These are phyloP conservation scores for Dryas octopetala DNA, from an alignment of 306 rosid genomes.

Conservation along the genomic window DNA sequence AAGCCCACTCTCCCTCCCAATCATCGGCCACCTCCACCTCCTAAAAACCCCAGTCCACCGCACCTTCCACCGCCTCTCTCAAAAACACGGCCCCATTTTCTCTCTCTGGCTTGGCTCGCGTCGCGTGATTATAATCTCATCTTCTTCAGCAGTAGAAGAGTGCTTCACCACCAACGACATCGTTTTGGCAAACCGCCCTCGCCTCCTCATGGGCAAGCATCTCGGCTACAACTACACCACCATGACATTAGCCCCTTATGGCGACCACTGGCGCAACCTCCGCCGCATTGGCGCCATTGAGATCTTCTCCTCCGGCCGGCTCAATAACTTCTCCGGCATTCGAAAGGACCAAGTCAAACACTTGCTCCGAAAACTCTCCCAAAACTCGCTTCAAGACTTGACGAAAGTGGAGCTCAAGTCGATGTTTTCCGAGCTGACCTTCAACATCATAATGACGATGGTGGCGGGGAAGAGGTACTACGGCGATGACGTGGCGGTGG, in stretches of 20 bases:
- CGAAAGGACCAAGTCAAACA: slow-evolving; percentile 45
- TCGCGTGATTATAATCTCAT: slow-evolving; percentile 49
- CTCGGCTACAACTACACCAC: slow-evolving; percentile 48
- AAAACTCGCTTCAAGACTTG: slow-evolving; percentile 13
- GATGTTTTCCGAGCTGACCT: slow-evolving; percentile 31
- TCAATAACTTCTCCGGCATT: slow-evolving; percentile 28
- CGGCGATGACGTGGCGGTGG: no score
- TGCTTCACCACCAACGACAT: slow-evolving; percentile 74
- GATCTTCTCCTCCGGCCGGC: slow-evolving; percentile 56
- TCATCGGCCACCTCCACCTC: no score
- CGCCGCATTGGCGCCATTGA: slow-evolving; percentile 61
- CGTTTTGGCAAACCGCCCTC: slow-evolving; percentile 53
- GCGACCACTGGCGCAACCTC: slow-evolving; percentile 82
- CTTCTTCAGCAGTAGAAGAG: slow-evolving; percentile 46
- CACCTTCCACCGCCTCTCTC: no score
- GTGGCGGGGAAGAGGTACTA: no score
- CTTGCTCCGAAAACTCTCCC: slow-evolving; percentile 35
- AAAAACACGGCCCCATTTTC: no score
- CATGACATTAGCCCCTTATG: slow-evolving; percentile 40
- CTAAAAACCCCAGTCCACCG: no score
- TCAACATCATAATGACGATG: no score
- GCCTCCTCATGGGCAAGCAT: slow-evolving; percentile 29
- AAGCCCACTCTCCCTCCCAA: no score
- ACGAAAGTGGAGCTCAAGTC: slow-evolving; percentile 41
- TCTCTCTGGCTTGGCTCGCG: slow-evolving; percentile 41